phyloP scores from a whole-genome alignment of 1,284 basidiomycete genomes.

The Tetrapyrgos nigripes region DNA sequence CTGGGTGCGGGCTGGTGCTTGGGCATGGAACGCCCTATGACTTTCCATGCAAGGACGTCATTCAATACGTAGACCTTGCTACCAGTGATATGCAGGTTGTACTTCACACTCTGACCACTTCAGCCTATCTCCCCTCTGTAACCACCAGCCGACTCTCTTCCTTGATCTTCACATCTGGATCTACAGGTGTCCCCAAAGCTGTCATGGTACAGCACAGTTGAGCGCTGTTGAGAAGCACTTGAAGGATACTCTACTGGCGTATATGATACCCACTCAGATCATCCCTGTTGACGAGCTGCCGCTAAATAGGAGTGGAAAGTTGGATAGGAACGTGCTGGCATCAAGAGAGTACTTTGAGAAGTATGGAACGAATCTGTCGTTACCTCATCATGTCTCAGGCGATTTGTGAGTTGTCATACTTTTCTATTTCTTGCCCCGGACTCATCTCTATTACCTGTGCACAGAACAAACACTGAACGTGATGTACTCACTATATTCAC shows the following conservation, averaged over 20 bases:
- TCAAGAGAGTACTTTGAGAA: background rate
- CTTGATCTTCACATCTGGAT: conserved; percentile 3
- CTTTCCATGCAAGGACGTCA: background rate
- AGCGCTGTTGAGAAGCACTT: too few relatives aligned
- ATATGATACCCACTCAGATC: too few relatives aligned
- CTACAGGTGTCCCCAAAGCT: conserved; percentile 7
- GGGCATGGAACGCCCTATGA: background rate
- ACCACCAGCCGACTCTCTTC: background rate
- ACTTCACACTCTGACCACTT: too few relatives aligned
- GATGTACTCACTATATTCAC: background rate
- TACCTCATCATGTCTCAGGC: too few relatives aligned
- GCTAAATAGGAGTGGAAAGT: too few relatives aligned
- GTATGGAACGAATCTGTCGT: background rate
- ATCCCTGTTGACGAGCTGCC: too few relatives aligned
- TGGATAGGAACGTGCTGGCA: too few relatives aligned
- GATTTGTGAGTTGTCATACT: background rate
- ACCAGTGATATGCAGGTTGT: background rate
- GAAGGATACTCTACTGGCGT: too few relatives aligned
- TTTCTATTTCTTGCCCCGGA: too few relatives aligned
- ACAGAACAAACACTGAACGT: background rate
- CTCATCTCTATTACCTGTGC: background rate
- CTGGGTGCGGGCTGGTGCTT: background rate
- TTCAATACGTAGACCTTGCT: background rate
- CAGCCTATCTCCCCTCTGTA: background rate
- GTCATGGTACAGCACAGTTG: background rate